phyloP scores from a whole-genome alignment of 805 yeast species.

The Clavispora santaluciae region DNA sequence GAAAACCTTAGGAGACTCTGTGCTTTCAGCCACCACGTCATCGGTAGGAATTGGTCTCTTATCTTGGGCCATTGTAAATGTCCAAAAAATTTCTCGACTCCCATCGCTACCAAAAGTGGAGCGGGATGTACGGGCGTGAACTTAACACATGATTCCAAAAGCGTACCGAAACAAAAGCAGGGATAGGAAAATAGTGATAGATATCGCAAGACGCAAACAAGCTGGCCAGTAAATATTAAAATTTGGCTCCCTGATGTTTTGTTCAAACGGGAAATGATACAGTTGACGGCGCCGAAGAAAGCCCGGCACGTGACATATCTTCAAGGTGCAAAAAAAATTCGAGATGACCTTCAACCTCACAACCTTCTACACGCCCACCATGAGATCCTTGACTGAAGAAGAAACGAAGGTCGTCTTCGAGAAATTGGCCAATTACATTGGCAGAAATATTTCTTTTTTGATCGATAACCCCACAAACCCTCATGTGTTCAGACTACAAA shows the following conservation, averaged over 20 bases:
- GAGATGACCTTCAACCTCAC: background rate
- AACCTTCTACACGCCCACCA: conserved; percentile 19
- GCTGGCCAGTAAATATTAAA: too few species aligned
- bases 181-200: too few species aligned
- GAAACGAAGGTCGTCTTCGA: conserved; percentile 96
- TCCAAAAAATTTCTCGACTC: background rate
- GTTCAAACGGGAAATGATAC: too few species aligned
- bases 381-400: conserved; percentile 96
- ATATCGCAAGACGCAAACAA: too few species aligned
- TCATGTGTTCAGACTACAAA: conserved; percentile 92
- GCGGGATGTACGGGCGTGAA: background rate
- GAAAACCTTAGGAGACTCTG: conserved; percentile 3
- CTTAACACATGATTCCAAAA: too few species aligned
- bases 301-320: conserved; percentile 10
- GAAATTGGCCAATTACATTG: conserved; percentile 92
- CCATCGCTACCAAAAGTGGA: background rate
- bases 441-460: conserved; percentile 86
- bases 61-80: conserved; percentile 8
- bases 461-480: conserved; percentile 85
- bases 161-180: too few species aligned
- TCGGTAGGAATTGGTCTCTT: conserved; percentile 8
- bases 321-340: conserved; percentile 5
- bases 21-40: conserved; percentile 10
- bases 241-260: too few species aligned
- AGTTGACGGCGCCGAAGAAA: background rate